Conservation (phyloP, 805 yeast species). For the Kluyveromyces dobzhanskii region DNA sequence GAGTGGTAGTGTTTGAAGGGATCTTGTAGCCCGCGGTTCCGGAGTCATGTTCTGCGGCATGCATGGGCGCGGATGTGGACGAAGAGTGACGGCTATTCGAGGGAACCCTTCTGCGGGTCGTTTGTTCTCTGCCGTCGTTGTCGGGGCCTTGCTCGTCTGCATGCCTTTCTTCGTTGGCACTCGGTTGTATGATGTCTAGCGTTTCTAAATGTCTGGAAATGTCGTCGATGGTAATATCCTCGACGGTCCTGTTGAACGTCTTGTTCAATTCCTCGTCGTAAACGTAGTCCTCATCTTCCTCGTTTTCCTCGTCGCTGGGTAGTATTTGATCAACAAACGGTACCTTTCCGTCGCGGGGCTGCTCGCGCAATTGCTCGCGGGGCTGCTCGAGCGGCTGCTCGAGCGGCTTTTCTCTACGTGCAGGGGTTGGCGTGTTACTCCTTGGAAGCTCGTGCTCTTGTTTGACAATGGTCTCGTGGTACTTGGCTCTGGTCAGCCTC, state of each 20-base stretch:
- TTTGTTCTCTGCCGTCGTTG: slow-evolving; percentile 5
- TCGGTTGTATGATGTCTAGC: slow-evolving; percentile 22
- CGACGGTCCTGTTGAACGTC: slow-evolving; percentile 31
- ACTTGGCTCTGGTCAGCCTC: slow-evolving; percentile 1
- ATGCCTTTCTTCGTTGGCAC: not conserved
- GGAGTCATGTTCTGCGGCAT: no score
- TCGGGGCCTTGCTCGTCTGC: not conserved
- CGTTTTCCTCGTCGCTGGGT: slow-evolving; percentile 26
- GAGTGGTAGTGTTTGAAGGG: slow-evolving; percentile 23
- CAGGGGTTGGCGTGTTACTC: slow-evolving; percentile 10
- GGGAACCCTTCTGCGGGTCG: slow-evolving; percentile 1
- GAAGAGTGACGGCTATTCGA: slow-evolving; percentile 1
- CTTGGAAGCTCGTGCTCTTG: slow-evolving; percentile 6
- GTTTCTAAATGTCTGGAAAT: slow-evolving; percentile 31
- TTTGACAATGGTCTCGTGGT: slow-evolving; percentile 4
- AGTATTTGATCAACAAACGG: slow-evolving; percentile 25
- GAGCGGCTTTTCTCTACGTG: not conserved
- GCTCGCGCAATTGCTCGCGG: no score
- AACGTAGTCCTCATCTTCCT: slow-evolving; percentile 29
- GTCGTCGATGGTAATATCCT: slow-evolving; percentile 32
- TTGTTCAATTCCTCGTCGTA: slow-evolving; percentile 30
- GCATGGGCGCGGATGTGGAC: no score
- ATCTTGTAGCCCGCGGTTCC: slow-evolving; percentile 17
- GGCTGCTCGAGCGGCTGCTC: not conserved
- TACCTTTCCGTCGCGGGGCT: slow-evolving; percentile 9